Evolutionary conservation across 108 stramenopile species (phyloP).

Genomic region (Pseudonitzschia multiseries): DNA sequence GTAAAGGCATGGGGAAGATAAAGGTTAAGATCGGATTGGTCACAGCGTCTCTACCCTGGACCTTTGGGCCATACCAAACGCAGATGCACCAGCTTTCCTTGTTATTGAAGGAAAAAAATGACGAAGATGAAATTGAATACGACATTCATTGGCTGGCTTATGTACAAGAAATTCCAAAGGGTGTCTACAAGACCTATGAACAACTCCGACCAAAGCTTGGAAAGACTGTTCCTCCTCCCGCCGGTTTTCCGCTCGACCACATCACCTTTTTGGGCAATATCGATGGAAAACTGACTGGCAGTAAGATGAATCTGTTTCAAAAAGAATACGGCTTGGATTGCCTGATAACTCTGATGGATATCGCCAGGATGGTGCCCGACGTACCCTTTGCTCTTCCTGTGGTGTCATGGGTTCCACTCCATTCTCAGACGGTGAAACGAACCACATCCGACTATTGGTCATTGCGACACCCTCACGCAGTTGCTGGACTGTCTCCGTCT

Average conservation of each 20-base stretch:
- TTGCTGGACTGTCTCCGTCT: neutral
- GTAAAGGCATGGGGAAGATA: neutral
- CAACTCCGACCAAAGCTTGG: neutral
- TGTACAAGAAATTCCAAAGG: neutral
- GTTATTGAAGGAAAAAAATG: neutral
- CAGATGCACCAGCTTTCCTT: conserved; percentile 10
- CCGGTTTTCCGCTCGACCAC: conserved; percentile 19
- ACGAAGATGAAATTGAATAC: conserved; percentile 49
- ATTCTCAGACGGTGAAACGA: conserved; percentile 1
- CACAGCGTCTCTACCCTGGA: conserved; percentile 7
- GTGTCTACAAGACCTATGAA: conserved; percentile 9
- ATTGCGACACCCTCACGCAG: conserved; percentile 2
- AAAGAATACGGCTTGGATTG: neutral
- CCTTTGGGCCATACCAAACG: conserved; percentile 5
- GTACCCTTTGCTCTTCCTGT: neutral
- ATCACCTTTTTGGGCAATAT: conserved; percentile 18
- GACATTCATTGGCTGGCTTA: conserved; percentile 22
- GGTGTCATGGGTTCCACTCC: conserved; percentile 24
- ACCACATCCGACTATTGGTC: conserved; percentile 6
- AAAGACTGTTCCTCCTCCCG: conserved; percentile 8
- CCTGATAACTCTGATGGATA: conserved; percentile 20
- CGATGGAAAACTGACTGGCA: neutral
- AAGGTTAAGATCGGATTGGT: conserved; percentile 9
- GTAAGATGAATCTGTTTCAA: neutral
- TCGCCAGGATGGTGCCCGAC: conserved; percentile 13